Evolutionary conservation across 495 filamentous ascomycete genomes (phyloP).

Genomic region (Beverwykella pulmonaria): DNA sequence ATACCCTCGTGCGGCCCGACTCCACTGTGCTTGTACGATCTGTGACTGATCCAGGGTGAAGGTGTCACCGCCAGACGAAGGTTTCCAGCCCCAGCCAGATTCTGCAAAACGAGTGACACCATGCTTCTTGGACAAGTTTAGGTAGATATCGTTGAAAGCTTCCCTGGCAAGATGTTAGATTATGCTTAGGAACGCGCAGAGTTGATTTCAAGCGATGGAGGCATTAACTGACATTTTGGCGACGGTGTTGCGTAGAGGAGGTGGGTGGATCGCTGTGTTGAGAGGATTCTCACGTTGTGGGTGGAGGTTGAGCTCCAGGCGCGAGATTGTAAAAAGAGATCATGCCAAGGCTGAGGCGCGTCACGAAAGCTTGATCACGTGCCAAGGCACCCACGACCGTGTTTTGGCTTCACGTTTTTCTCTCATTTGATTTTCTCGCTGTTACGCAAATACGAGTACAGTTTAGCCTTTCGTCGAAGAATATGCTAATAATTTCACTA

Average conservation of each 20-base stretch:
- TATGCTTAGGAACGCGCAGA: not conserved
- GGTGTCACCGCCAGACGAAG: conserved; percentile 79
- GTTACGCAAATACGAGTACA: too few relatives aligned
- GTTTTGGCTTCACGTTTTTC: not conserved
- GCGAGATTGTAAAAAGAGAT: not conserved
- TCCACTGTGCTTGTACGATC: conserved; percentile 89
- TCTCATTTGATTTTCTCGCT: not conserved
- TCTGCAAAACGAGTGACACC: conserved; percentile 95
- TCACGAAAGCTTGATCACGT: not conserved
- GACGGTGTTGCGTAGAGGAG: not conserved
- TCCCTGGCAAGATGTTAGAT: conserved; percentile 57
- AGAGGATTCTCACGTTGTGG: too few relatives aligned
- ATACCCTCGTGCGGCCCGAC: conserved; percentile 85
- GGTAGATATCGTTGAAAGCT: conserved; percentile 93
- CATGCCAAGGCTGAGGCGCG: not conserved
- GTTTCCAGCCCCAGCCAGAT: conserved; percentile 92
- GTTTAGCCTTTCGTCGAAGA: too few relatives aligned
- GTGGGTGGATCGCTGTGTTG: not conserved
- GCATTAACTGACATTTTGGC: not conserved
- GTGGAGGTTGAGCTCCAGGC: not conserved
- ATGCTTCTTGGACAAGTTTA: conserved; percentile 86
- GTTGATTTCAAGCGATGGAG: not conserved
- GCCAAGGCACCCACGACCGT: not conserved
- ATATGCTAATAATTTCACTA: too few relatives aligned
- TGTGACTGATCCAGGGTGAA: conserved; percentile 86